phyloP scores from a whole-genome alignment of 1,284 basidiomycete species.

The Trichosporon ovoides region DNA sequence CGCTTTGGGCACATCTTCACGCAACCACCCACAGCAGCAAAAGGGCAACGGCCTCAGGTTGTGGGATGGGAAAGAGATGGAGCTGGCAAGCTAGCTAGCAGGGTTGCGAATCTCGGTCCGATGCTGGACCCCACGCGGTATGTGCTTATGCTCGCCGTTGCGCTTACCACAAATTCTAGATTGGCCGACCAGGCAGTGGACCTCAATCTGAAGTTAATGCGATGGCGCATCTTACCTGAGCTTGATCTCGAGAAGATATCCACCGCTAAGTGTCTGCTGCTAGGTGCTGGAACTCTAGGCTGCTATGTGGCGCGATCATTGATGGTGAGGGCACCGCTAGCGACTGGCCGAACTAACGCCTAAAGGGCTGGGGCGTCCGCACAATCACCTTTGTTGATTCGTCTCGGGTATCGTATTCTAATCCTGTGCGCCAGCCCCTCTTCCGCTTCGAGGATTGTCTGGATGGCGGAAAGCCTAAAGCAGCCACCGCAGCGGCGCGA shows the following conservation, averaged over 20 bases:
- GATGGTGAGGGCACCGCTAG: conserved; percentile 68
- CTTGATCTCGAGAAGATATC: conserved; percentile 85
- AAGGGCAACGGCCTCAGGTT: conserved; percentile 48
- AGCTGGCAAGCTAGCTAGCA: conserved; percentile 74
- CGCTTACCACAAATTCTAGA: conserved; percentile 49
- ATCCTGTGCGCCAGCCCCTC: conserved; percentile 91
- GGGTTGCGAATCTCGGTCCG: conserved; percentile 84
- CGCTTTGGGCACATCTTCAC: conserved; percentile 18
- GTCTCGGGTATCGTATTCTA: conserved; percentile 86
- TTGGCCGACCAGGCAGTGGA: conserved; percentile 94
- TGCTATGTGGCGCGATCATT: conserved; percentile 89
- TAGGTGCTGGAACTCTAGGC: conserved; percentile 93
- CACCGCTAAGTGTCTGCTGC: conserved; percentile 69
- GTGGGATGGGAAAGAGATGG: conserved; percentile 95
- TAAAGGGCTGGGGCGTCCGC: conserved; percentile 87
- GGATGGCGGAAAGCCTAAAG: conserved; percentile 89
- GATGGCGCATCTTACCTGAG: conserved; percentile 88
- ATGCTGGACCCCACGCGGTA: conserved; percentile 85
- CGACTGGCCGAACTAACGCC: neutral
- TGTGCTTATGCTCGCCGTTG: conserved; percentile 6
- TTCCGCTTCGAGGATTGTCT: conserved; percentile 93
- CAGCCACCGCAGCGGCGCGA: conserved; percentile 79
- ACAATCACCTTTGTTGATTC: conserved; percentile 91
- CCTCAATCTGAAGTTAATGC: conserved; percentile 94
- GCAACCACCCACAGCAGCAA: neutral